Conservation (phyloP, 805 yeast species). For the Candida sphagnicola region DNA sequence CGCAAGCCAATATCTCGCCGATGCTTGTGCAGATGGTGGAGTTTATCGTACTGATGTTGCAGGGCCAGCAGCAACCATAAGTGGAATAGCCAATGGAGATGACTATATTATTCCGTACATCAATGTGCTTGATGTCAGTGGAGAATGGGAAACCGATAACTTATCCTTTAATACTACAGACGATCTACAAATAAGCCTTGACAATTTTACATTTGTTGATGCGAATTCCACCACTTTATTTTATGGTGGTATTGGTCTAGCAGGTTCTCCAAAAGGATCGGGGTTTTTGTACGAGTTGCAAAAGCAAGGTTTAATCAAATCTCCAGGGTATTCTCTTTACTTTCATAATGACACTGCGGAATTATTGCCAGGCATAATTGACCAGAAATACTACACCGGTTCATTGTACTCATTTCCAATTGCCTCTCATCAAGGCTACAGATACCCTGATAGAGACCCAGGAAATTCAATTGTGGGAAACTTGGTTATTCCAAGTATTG, state of each 20-base stretch:
- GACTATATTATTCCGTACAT: constrained; percentile 24
- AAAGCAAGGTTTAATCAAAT: constrained; percentile 16
- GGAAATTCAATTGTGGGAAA: constrained; percentile 11
- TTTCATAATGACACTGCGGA: constrained; percentile 23
- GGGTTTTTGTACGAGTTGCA: constrained; percentile 26
- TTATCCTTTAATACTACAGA: constrained; percentile 14
- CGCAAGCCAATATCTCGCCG: constrained; percentile 17
- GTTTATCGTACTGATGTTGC: constrained; percentile 9
- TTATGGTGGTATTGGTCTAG: constrained; percentile 36
- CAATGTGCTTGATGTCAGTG: constrained; percentile 22
- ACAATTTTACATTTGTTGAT: constrained; percentile 24
- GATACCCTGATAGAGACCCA: constrained; percentile 28
- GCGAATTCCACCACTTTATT: constrained; percentile 17
- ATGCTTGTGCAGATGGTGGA: constrained; percentile 28
- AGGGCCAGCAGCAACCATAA: constrained; percentile 8
- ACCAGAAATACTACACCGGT: constrained; percentile 42
- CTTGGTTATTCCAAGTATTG: constrained; percentile 26
- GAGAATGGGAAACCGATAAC: constrained; percentile 22
- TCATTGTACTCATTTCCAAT: constrained; percentile 47
- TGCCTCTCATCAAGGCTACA: constrained; percentile 44
- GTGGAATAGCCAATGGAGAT: constrained; percentile 13
- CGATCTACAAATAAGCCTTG: constrained; percentile 11
- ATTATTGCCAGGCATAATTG: constrained; percentile 58
- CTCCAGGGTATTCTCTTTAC: constrained; percentile 33
- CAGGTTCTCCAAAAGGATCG: constrained; percentile 19